A percentile compares a stretch with the other conserved stretches of the same genome.
Evolutionary conservation across 768 basidiomycete species (phyloP).

Genomic region (Mycena chlorophos): DNA sequence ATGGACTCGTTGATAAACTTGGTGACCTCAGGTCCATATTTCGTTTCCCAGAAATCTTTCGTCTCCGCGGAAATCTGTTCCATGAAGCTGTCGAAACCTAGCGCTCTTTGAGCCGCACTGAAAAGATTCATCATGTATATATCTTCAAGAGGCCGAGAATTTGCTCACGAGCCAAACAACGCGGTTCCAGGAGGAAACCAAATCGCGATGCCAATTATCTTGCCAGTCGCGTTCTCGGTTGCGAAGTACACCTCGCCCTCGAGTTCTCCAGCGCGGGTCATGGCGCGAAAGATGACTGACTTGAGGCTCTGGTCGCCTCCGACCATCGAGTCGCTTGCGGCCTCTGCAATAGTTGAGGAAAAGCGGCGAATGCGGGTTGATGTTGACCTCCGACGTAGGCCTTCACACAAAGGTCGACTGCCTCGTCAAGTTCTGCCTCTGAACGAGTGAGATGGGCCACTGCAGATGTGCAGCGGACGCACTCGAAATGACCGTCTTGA

Average conservation of each 20-base stretch:
- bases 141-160: not conserved
- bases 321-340: constrained; percentile 27
- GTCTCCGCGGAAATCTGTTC: constrained; percentile 24
- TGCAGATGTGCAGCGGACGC: too few species aligned
- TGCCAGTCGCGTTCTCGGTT: constrained; percentile 21
- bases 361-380: too few species aligned
- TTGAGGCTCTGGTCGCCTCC: constrained; percentile 29
- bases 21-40: constrained; percentile 10
- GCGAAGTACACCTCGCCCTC: constrained; percentile 33
- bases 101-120: constrained; percentile 28
- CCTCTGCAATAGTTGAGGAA: constrained; percentile 21
- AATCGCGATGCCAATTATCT: constrained; percentile 28
- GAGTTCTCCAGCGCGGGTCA: constrained; percentile 27
- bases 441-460: not conserved
- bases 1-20: constrained; percentile 5
- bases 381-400: constrained; percentile 11
- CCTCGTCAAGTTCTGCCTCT: constrained; percentile 11
- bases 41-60: constrained; percentile 25
- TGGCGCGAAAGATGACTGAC: constrained; percentile 25
- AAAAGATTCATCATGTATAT: not conserved
- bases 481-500: constrained; percentile 6
- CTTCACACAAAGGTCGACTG: constrained; percentile 10
- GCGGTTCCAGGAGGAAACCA: constrained; percentile 36
- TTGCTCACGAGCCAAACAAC: constrained; percentile 33
- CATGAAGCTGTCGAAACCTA: constrained; percentile 31